Evolutionary conservation across 1,139 yeast species (phyloP).

Genomic region (Candida anutae): DNA sequence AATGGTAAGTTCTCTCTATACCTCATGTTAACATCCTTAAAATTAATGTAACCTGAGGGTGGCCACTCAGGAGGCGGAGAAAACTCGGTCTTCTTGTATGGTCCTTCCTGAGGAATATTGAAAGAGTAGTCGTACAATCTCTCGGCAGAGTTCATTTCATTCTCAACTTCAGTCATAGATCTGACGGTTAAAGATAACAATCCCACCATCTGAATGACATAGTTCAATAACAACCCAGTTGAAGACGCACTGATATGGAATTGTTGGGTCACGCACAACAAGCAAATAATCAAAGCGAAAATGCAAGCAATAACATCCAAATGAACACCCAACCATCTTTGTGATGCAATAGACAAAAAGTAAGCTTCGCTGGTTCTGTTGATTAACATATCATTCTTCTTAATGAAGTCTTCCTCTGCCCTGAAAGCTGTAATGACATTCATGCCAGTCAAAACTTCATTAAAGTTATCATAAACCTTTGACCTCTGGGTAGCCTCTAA

Average conservation of each 20-base stretch:
- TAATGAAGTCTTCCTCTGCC: constrained; percentile 23
- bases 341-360: constrained; percentile 33
- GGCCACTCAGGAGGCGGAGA: constrained; percentile 62
- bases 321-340: constrained; percentile 38
- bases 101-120: constrained; percentile 54
- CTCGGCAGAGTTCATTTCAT: constrained; percentile 42
- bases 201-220: constrained; percentile 39
- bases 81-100: constrained; percentile 43
- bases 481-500: constrained; percentile 39
- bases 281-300: constrained; percentile 31
- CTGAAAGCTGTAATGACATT: constrained; percentile 32
- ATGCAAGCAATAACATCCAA: constrained; percentile 32
- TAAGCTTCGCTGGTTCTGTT: constrained; percentile 40
- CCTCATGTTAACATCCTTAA: constrained; percentile 12
- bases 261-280: constrained; percentile 34
- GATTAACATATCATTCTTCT: constrained; percentile 27
- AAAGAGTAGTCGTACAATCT: constrained; percentile 37
- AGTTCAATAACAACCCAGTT: constrained; percentile 36
- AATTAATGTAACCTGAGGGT: constrained; percentile 29
- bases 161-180: constrained; percentile 40
- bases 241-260: constrained; percentile 36
- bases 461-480: constrained; percentile 38
- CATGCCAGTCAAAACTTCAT: constrained; percentile 41
- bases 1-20: constrained; percentile 16
- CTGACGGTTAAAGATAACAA: constrained; percentile 34